Evolutionary conservation across 495 filamentous ascomycete genomes (phyloP).

Genomic region (Gamarada debralockiae): DNA sequence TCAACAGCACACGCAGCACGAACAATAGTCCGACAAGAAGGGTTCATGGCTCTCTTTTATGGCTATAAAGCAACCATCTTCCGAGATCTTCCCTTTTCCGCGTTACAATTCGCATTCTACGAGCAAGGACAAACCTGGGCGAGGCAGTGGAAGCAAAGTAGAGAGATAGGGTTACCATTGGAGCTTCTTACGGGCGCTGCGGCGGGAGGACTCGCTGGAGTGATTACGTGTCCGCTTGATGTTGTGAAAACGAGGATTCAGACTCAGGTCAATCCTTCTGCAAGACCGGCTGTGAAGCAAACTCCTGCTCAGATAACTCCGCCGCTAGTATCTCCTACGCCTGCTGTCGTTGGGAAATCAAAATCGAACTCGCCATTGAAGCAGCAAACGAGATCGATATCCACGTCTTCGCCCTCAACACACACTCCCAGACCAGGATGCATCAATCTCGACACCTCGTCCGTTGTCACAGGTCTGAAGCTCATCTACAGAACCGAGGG

Average conservation of each 20-base stretch:
- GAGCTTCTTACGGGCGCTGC: slow-evolving; percentile 87
- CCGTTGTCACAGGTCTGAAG: slow-evolving; percentile 77
- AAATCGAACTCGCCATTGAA: slow-evolving; percentile 24
- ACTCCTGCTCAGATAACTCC: slow-evolving; percentile 11
- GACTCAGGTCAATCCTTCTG: slow-evolving; percentile 68
- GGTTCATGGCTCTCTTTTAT: slow-evolving; percentile 80
- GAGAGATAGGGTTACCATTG: slow-evolving; percentile 77
- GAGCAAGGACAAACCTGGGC: slow-evolving; percentile 87
- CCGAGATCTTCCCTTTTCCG: slow-evolving; percentile 92
- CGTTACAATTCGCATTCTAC: slow-evolving; percentile 96
- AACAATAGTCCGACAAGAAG: slow-evolving; percentile 80
- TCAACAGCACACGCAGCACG: slow-evolving; percentile 72
- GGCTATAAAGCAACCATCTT: slow-evolving; percentile 94
- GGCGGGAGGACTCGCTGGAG: slow-evolving; percentile 92
- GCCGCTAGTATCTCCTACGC: slow-evolving; percentile 1
- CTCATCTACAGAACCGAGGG: slow-evolving; percentile 89
- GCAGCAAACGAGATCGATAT: slow-evolving; percentile 64
- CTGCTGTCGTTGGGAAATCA: slow-evolving; percentile 8
- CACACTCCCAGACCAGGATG: slow-evolving; percentile 70
- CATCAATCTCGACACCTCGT: slow-evolving; percentile 78
- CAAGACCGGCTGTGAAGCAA: slow-evolving; percentile 1
- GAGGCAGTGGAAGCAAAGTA: slow-evolving; percentile 59
- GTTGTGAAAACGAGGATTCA: slow-evolving; percentile 98
- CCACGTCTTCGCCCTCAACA: slow-evolving; percentile 79
- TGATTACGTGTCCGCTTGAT: slow-evolving; percentile 91